Evolutionary conservation across 2,329 filamentous ascomycete species (phyloP).

Genomic region (Paracoccidioides lutzii): DNA sequence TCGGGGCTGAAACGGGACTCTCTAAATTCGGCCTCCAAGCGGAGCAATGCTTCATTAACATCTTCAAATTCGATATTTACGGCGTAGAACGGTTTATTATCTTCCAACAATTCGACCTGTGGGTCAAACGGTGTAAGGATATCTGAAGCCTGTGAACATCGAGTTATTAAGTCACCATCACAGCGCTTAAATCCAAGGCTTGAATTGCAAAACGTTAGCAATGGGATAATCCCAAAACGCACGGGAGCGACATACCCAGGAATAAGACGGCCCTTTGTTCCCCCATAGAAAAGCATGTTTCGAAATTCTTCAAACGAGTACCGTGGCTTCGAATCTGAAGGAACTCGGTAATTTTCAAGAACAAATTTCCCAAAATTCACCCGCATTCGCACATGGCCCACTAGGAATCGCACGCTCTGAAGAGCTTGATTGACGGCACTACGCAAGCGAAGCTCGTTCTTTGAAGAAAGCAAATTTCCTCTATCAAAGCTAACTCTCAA

Average conservation of each 20-base stretch:
- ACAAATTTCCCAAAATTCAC: slow-evolving; percentile 31
- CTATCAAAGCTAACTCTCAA: slow-evolving; percentile 14
- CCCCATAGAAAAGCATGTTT: slow-evolving; percentile 26
- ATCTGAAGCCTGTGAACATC: slow-evolving; percentile 18
- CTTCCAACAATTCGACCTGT: slow-evolving; percentile 13
- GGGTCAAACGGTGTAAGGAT: slow-evolving; percentile 19
- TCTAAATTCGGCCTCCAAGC: slow-evolving; percentile 27
- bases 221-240: background rate
- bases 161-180: slow-evolving; percentile 18
- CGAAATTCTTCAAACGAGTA: slow-evolving; percentile 29
- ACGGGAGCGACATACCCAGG: slow-evolving; percentile 22
- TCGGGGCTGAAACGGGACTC: slow-evolving; percentile 16
- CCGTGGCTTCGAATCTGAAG: slow-evolving; percentile 14
- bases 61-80: slow-evolving; percentile 31
- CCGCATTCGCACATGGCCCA: slow-evolving; percentile 29
- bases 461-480: slow-evolving; percentile 14
- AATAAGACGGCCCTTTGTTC: slow-evolving; percentile 26
- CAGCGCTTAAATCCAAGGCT: slow-evolving; percentile 16
- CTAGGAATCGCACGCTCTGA: slow-evolving; percentile 20
- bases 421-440: slow-evolving; percentile 21
- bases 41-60: slow-evolving; percentile 19
- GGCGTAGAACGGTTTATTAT: slow-evolving; percentile 23
- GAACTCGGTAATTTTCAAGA: slow-evolving; percentile 24
- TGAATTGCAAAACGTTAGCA: slow-evolving; percentile 3
- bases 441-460: slow-evolving; percentile 21